Evolutionary conservation across 257 asterid species (phyloP), one percentile per base, ranked within the genome.

Genomic region (Ballota nigra): DNA sequence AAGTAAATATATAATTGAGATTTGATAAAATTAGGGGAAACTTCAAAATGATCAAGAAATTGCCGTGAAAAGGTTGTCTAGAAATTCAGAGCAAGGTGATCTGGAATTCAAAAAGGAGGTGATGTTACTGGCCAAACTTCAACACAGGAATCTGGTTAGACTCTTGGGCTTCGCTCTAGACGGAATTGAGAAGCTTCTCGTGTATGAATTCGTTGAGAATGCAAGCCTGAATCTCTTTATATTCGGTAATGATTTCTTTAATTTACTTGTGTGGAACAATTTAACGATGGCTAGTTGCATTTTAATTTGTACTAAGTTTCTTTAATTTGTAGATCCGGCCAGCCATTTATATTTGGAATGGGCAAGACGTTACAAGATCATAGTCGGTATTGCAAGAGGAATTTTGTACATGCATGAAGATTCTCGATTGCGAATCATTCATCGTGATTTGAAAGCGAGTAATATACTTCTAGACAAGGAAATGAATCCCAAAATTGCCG

Each of bases 401-500:
- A 57, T 83, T 51, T 65, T 78, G 28, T 83, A 82, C 58, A 53
- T 86, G 55, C 86, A 84, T 15, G 84, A 82, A 41, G 90, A 85
- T 51, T 84, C 89, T 24, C 74, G 79, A 34, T 59, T 78, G 26
- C 68, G 59, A 56, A 83, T 87, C 55, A 73, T 85, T 58, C 94
- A 85, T 4, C 88, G 87, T 6, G 88, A 84, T 58, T 72, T 84
- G 8, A 86, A 82, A 69, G 79, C 82, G 0, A 75, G 83, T 29
- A 88, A 85, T 22, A 12, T 86, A 66, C 81, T 86, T 9, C 24
- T 86, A 29, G 89, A 84, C 34, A 79, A 38, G 18, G 78, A 84
- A 0, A 78, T 86, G 91, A 82, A 78, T n/a, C 82, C 89, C 0
- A 88, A 86, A 78, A 85, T 87, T 4, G 77, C 85, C 6, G 94